Conservation (phyloP, 768 basidiomycete species). For the Phylloporus scabripes region DNA sequence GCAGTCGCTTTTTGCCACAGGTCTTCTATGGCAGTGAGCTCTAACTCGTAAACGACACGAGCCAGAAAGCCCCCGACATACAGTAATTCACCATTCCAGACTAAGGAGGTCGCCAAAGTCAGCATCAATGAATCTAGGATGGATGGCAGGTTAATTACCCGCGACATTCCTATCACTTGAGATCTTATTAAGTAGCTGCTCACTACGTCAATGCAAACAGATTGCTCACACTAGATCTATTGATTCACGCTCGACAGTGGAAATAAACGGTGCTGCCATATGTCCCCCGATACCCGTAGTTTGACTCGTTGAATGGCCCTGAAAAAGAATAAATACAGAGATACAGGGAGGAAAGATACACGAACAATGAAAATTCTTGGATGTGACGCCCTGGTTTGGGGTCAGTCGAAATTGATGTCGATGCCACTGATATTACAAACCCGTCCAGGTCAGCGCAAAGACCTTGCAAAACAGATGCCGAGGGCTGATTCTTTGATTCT, state of each 20-base stretch:
- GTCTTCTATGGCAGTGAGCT: slow-evolving; percentile 52
- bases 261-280: slow-evolving; percentile 7
- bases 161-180: not conserved
- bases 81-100: slow-evolving; percentile 88
- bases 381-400: slow-evolving; percentile 42
- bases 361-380: slow-evolving; percentile 73
- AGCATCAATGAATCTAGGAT: not conserved
- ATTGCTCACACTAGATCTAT: slow-evolving; percentile 1
- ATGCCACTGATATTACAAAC: not conserved
- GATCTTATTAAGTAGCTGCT: not conserved
- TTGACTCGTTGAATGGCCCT: slow-evolving; percentile 12
- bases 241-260: slow-evolving; percentile 11
- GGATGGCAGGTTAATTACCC: not conserved
- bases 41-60: slow-evolving; percentile 78
- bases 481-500: not conserved
- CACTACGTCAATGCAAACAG: not conserved
- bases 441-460: slow-evolving; percentile 12
- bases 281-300: slow-evolving; percentile 11
- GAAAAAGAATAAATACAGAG: not conserved
- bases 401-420: not conserved
- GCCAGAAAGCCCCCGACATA: slow-evolving; percentile 78
- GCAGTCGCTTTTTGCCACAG: not conserved
- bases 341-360: not conserved
- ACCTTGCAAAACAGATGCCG: not conserved
- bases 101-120: slow-evolving; percentile 28